Base-by-base conservation (phyloP, 2,329 filamentous ascomycete species). In the Penicillium sp. region DNA sequence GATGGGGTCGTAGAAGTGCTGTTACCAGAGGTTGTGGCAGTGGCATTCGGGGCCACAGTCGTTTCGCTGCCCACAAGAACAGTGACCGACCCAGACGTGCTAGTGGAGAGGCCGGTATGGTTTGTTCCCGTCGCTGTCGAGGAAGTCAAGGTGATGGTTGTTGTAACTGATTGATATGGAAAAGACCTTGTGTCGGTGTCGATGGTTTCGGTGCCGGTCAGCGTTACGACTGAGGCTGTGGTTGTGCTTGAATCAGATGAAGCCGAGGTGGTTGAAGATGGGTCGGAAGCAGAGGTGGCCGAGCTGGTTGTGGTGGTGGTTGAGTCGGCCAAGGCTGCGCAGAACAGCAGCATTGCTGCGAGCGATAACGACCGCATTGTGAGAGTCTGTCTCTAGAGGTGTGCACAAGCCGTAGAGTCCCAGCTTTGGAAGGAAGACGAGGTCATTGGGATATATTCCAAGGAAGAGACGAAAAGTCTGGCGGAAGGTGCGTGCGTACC, bases 1-100 rank as follows among this genome's bases (percentile, higher is more conserved):
- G 71, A 73, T 11, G 73, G 71, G 18, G 78, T 77, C 50, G 70
- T 70, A n/a, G 68, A 69, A 14, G 71, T 65, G 20, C 33, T 55
- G 45, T 55, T 55, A 16, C 43, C 48, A 3, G 73, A 74, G 11
- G 75, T 70, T 12, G 79, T 77, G 38, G 71, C 70, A 38, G 77
- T 80, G n/a, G 66, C 68, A 59, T 79, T 81, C 1, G 77, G 73
- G 35, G 79, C 79, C 23, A 80, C 64, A 35, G 76, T 77, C 2
- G 74, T 68, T 18, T 66, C 60, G 30, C 68, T 65, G n/a, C 75
- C 75, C 6, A 71, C 64, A 18, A 80, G 66, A 21, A 78, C 45
- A 14, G 72, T 72, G 53, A 71, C 60, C 0, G 74, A 73, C n/a
- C 72, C 62, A 3, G 74, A 70, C 16, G 63, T 72, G 12, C 67